Evolutionary conservation across 2,329 filamentous ascomycete genomes (phyloP).

Genomic region (Didymella keratinophila): DNA sequence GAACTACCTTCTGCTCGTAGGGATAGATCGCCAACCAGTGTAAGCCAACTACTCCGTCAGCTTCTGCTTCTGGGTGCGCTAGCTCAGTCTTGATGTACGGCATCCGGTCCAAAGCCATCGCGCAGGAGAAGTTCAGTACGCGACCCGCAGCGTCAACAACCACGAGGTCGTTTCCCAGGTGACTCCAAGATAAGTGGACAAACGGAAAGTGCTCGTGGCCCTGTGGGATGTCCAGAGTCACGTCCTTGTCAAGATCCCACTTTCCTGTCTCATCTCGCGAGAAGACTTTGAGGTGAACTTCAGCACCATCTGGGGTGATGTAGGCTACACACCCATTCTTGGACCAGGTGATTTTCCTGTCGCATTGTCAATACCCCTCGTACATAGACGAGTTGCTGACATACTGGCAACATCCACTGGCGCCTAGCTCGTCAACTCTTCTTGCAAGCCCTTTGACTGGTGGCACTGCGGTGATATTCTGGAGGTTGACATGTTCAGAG

Average conservation of each 20-base stretch:
- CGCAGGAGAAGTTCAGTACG: slow-evolving; percentile 76
- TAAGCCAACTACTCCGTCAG: slow-evolving; percentile 79
- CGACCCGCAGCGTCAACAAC: slow-evolving; percentile 81
- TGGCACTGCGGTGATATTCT: slow-evolving; percentile 62
- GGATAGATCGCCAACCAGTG: slow-evolving; percentile 74
- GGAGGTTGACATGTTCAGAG: slow-evolving; percentile 65
- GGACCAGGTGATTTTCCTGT: slow-evolving; percentile 85
- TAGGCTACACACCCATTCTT: slow-evolving; percentile 85
- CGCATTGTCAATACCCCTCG: background rate
- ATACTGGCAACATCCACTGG: slow-evolving; percentile 83
- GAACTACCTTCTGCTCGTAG: slow-evolving; percentile 49
- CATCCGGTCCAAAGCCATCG: slow-evolving; percentile 76
- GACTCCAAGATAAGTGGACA: slow-evolving; percentile 84
- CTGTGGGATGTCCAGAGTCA: slow-evolving; percentile 68
- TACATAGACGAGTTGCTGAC: slow-evolving; percentile 42
- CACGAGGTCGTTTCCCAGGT: slow-evolving; percentile 79
- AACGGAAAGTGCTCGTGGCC: slow-evolving; percentile 71
- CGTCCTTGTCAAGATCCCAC: slow-evolving; percentile 81
- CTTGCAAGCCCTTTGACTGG: slow-evolving; percentile 73
- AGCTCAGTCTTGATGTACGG: slow-evolving; percentile 68
- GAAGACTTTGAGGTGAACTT: slow-evolving; percentile 76
- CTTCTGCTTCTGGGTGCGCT: slow-evolving; percentile 75
- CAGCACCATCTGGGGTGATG: slow-evolving; percentile 74
- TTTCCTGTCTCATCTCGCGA: slow-evolving; percentile 72
- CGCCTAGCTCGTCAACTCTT: slow-evolving; percentile 78